Conservation (phyloP, 108 stramenopile species). For the Chaetoceros tenuissimus region DNA sequence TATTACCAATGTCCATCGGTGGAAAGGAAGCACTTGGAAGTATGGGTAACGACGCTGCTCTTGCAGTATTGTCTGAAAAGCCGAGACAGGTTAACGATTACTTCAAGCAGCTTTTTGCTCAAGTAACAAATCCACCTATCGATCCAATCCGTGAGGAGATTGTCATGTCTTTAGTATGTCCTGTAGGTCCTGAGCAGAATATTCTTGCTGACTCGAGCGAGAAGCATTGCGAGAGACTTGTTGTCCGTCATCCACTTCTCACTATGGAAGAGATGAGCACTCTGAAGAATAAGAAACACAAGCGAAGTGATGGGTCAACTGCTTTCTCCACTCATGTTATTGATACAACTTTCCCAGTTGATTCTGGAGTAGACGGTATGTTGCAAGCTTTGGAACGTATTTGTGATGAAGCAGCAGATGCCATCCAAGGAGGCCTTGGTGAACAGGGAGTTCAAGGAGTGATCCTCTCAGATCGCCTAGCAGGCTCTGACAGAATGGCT, state of each 20-base stretch:
- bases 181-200: constrained; percentile 92
- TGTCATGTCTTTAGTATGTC: constrained; percentile 96
- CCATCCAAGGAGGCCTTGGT: constrained; percentile 77
- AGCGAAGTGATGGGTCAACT: constrained; percentile 43
- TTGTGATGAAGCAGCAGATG: constrained; percentile 87
- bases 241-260: constrained; percentile 86
- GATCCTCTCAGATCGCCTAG: constrained; percentile 81
- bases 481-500: constrained; percentile 84
- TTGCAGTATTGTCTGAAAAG: constrained; percentile 90
- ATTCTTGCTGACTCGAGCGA: constrained; percentile 63
- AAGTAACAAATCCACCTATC: constrained; percentile 98
- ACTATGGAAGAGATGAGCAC: constrained; percentile 90
- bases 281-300: constrained; percentile 74
- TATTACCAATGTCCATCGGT: constrained; percentile 87
- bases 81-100: constrained; percentile 92
- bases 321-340: constrained; percentile 77
- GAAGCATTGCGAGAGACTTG: constrained; percentile 79
- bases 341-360: constrained; percentile 86
- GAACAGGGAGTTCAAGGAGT: constrained; percentile 80
- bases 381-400: constrained; percentile 89
- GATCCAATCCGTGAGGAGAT: constrained; percentile 97
- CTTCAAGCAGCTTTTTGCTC: constrained; percentile 98
- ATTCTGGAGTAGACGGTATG: constrained; percentile 86
- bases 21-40: constrained; percentile 93
- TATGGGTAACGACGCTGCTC: constrained; percentile 98